These are phyloP conservation scores for Termitomyces sp. DNA, from an alignment of 768 basidiomycete genomes.

Conservation along the genomic window DNA sequence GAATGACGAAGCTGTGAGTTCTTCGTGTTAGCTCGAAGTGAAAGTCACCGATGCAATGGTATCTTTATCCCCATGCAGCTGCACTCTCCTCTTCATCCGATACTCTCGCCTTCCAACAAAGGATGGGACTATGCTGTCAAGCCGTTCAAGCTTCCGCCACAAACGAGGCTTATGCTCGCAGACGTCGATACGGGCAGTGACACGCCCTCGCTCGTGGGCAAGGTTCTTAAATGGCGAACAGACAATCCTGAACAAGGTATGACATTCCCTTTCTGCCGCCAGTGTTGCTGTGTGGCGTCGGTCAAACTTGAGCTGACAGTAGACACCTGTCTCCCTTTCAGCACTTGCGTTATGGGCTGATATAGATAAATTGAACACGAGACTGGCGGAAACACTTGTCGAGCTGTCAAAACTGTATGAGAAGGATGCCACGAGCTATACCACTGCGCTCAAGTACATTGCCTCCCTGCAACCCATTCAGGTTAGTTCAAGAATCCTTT, in stretches of 20 bases:
- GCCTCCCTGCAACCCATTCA: slow-evolving; percentile 54
- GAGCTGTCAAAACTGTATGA: slow-evolving; percentile 44
- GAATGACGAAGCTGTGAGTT: slow-evolving; percentile 44
- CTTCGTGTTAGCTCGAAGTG: neutral
- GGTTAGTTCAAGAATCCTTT: slow-evolving; percentile 24
- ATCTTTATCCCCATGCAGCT: neutral
- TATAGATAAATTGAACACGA: slow-evolving; percentile 57
- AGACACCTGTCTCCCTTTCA: slow-evolving; percentile 19
- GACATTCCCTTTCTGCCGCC: neutral
- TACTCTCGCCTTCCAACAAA: slow-evolving; percentile 57
- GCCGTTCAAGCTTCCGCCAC: slow-evolving; percentile 78
- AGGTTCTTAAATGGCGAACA: slow-evolving; percentile 87
- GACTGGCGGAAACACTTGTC: slow-evolving; percentile 46
- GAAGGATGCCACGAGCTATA: slow-evolving; percentile 44
- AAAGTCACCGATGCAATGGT: neutral
- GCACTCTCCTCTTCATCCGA: slow-evolving; percentile 33
- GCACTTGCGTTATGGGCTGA: slow-evolving; percentile 62
- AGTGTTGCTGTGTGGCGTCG: neutral
- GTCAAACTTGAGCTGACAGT: slow-evolving; percentile 5
- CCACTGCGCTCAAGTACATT: slow-evolving; percentile 54
- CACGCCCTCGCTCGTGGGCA: slow-evolving; percentile 88
- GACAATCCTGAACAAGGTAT: slow-evolving; percentile 53
- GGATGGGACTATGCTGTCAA: slow-evolving; percentile 70
- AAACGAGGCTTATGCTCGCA: slow-evolving; percentile 81
- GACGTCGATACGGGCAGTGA: slow-evolving; percentile 97